These are phyloP conservation scores for Acidiella bohemica DNA, from an alignment of 495 filamentous ascomycete genomes.

Conservation along the genomic window DNA sequence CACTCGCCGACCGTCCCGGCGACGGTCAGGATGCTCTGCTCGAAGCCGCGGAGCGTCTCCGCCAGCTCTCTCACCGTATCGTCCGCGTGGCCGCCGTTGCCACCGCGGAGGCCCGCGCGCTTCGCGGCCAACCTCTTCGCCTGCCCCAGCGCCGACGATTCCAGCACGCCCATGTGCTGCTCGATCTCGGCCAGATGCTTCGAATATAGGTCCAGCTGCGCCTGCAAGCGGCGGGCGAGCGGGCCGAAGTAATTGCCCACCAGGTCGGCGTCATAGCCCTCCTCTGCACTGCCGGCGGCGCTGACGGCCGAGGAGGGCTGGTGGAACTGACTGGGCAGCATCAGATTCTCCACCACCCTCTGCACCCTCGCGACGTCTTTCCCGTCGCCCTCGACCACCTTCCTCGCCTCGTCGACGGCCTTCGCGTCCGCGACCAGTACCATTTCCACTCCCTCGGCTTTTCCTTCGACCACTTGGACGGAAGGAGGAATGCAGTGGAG, in stretches of 20 bases:
- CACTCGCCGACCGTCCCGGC: slow-evolving; percentile 18
- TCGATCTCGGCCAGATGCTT: slow-evolving; percentile 68
- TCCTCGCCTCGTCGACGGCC: slow-evolving; percentile 53
- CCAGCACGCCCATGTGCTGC: slow-evolving; percentile 62
- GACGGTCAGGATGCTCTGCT: slow-evolving; percentile 15
- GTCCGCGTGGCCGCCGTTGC: not conserved
- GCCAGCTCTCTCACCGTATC: slow-evolving; percentile 18
- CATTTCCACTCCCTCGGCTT: slow-evolving; percentile 58
- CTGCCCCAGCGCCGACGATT: slow-evolving; percentile 53
- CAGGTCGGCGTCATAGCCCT: slow-evolving; percentile 46
- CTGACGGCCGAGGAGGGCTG: not conserved
- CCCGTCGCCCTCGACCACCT: slow-evolving; percentile 50
- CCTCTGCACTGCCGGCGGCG: slow-evolving; percentile 27
- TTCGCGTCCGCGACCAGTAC: slow-evolving; percentile 59
- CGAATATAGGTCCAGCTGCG: slow-evolving; percentile 51
- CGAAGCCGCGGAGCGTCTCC: slow-evolving; percentile 17
- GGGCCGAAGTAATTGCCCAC: slow-evolving; percentile 59
- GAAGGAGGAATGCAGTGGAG: slow-evolving; percentile 56
- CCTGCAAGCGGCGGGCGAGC: slow-evolving; percentile 56
- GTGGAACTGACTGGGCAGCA: slow-evolving; percentile 45
- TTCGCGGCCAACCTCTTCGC: slow-evolving; percentile 43
- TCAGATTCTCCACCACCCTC: slow-evolving; percentile 43
- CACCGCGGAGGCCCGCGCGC: slow-evolving; percentile 3
- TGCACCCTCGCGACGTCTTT: slow-evolving; percentile 61
- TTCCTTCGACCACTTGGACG: slow-evolving; percentile 57